Evolutionary conservation across 495 filamentous ascomycete species (phyloP), one percentile per base, ranked within the genome.

Genomic region (Tuber melanosporum): DNA sequence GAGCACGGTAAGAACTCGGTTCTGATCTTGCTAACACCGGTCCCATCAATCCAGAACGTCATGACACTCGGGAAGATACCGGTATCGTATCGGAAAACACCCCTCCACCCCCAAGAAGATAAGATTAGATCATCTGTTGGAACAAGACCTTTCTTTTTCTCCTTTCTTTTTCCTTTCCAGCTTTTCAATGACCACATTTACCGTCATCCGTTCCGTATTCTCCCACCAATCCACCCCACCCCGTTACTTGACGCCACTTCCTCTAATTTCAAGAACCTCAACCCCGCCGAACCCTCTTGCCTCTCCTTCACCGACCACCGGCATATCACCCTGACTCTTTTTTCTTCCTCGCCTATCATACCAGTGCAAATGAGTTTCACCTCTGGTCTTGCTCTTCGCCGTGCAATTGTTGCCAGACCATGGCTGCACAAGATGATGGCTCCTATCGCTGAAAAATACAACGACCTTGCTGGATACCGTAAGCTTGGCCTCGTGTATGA

Each of bases 401-500:
- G 57, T 14, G 57, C 57, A 19, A 89, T 96, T 80, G 76, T 90
- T 82, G 91, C 91, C 87, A 90, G 93, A 82, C 94, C 94, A 76
- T 97, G 92, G 93, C 89, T 97, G 82, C 85, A 86, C 83, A 90
- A 88, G 82, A 87, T 92, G 87, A 87, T 98, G 86, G 88, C 82
- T 84, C 95, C 95, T 62, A 74, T 98, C 75, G 89, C 93, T 83
- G 88, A 89, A 74, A 95, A 92, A 92, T 98, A 98, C 87, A 83
- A 83, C 83, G 90, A 94, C 83, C 90, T 92, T 73, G 89, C 94
- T 79, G 95, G 95, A 82, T 97, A 99, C 89, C 91, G 95, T 85
- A 89, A 94, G 87, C 88, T 98, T 81, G 95, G 95, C 82, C 88
- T 99, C 85, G 91, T 87, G 95, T 98, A 87, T 87, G 89, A 82